Conservation (phyloP, 2,329 filamentous ascomycete genomes). For the Teratosphaeria nubilosa region DNA sequence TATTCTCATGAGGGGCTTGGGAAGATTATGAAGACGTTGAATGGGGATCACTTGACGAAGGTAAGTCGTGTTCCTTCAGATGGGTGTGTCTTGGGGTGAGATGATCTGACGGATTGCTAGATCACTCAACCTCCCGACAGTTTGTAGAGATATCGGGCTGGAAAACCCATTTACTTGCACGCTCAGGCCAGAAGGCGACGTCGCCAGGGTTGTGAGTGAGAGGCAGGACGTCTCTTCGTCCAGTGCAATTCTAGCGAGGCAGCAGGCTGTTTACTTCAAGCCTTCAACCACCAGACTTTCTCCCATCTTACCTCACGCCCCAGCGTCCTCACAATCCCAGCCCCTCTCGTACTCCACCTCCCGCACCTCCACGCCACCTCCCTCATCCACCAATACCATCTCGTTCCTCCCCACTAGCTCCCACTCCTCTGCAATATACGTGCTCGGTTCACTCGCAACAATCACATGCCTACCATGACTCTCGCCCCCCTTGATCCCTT, state of each 20-base stretch:
- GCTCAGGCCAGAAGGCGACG: too few species aligned
- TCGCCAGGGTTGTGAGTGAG: too few species aligned
- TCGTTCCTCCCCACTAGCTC: slow-evolving; percentile 40
- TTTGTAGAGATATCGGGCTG: background rate
- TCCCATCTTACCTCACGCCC: background rate
- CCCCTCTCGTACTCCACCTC: slow-evolving; percentile 29
- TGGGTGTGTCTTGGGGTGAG: background rate
- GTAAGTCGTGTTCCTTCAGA: background rate
- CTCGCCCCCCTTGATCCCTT: slow-evolving; percentile 23
- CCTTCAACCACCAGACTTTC: too few species aligned
- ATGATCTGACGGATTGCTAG: background rate
- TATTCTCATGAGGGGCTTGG: slow-evolving; percentile 38
- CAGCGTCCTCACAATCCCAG: slow-evolving; percentile 32
- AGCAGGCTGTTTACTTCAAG: too few species aligned
- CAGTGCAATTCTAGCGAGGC: background rate
- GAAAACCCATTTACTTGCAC: too few species aligned
- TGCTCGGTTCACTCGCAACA: slow-evolving; percentile 45
- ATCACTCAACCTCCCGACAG: background rate
- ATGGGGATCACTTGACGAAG: slow-evolving; percentile 37
- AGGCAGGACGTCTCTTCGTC: background rate
- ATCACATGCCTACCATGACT: slow-evolving; percentile 43
- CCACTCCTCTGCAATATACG: slow-evolving; percentile 44
- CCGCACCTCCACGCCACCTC: slow-evolving; percentile 30
- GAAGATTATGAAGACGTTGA: slow-evolving; percentile 40
- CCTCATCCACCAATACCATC: slow-evolving; percentile 30